Percentiles rank a stretch among this genome's conserved stretches.
phyloP scores from a whole-genome alignment of 2,329 filamentous ascomycete genomes.

The Penicillium capsulatum region DNA sequence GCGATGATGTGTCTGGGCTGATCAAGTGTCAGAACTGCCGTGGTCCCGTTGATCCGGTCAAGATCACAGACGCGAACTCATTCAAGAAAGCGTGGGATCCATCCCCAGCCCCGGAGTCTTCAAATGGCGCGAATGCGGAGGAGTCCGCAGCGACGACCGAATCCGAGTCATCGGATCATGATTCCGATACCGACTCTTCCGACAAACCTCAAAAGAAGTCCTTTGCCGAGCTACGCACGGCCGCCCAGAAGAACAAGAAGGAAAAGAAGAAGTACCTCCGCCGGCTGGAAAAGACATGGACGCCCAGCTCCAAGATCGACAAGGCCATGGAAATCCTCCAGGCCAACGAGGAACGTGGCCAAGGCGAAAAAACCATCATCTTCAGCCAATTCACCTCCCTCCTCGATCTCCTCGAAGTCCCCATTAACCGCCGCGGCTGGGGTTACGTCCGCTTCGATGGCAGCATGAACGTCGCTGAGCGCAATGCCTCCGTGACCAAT shows the following conservation, averaged over 20 bases:
- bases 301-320: slow-evolving; percentile 70
- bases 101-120: slow-evolving; percentile 34
- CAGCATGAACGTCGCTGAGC: slow-evolving; percentile 62
- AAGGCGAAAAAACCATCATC: slow-evolving; percentile 71
- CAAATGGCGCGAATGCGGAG: slow-evolving; percentile 29
- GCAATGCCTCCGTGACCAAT: slow-evolving; percentile 62
- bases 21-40: slow-evolving; percentile 75
- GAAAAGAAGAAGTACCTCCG: slow-evolving; percentile 66
- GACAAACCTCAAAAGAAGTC: slow-evolving; percentile 42
- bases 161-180: slow-evolving; percentile 34
- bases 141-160: slow-evolving; percentile 25
- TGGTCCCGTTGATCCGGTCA: slow-evolving; percentile 59
- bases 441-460: slow-evolving; percentile 71
- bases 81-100: slow-evolving; percentile 72
- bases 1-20: slow-evolving; percentile 48
- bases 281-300: slow-evolving; percentile 64
- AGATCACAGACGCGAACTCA: slow-evolving; percentile 67
- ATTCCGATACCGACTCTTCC: slow-evolving; percentile 30
- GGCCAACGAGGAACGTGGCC: slow-evolving; percentile 45
- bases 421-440: slow-evolving; percentile 57
- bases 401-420: slow-evolving; percentile 71
- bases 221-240: slow-evolving; percentile 63
- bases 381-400: slow-evolving; percentile 80
- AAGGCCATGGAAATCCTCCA: slow-evolving; percentile 63
- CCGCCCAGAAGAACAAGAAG: slow-evolving; percentile 59